These are phyloP conservation scores for Aspergillus nidulans DNA, from an alignment of 495 filamentous ascomycete species.

Conservation along the genomic window DNA sequence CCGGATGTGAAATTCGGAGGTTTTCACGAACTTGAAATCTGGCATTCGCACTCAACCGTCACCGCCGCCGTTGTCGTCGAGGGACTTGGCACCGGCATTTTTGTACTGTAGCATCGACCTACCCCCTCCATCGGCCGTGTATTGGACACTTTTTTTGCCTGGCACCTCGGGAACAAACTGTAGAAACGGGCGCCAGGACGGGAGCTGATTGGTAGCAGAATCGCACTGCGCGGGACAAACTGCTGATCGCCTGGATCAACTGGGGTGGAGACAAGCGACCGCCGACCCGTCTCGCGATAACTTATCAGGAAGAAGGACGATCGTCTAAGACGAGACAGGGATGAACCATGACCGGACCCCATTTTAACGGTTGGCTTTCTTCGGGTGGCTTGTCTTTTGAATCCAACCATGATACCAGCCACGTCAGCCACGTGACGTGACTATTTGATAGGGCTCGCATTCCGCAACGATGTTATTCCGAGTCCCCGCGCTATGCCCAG, in stretches of 20 bases:
- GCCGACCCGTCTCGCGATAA: background rate
- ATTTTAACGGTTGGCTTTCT: background rate
- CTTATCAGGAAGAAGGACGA: background rate
- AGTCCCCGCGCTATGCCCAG: background rate
- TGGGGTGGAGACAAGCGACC: background rate
- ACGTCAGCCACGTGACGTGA: background rate
- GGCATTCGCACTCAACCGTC: too few relatives aligned
- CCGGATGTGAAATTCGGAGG: background rate
- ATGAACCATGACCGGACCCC: background rate
- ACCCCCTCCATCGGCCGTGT: background rate
- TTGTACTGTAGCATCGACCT: background rate
- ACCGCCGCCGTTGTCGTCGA: too few relatives aligned
- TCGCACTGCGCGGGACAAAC: background rate
- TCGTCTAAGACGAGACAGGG: background rate
- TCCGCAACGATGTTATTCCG: background rate
- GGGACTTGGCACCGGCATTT: background rate
- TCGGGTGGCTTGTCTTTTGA: background rate
- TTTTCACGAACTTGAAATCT: too few relatives aligned
- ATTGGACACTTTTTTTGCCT: background rate
- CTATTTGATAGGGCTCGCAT: too few relatives aligned
- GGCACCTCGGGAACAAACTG: background rate
- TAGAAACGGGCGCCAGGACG: background rate
- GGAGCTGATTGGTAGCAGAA: conserved; percentile 4
- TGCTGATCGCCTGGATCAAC: conserved; percentile 9
- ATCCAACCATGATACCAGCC: too few relatives aligned